Evolutionary conservation across 2,329 filamentous ascomycete genomes (phyloP).

Genomic region (Fusarium sp.): DNA sequence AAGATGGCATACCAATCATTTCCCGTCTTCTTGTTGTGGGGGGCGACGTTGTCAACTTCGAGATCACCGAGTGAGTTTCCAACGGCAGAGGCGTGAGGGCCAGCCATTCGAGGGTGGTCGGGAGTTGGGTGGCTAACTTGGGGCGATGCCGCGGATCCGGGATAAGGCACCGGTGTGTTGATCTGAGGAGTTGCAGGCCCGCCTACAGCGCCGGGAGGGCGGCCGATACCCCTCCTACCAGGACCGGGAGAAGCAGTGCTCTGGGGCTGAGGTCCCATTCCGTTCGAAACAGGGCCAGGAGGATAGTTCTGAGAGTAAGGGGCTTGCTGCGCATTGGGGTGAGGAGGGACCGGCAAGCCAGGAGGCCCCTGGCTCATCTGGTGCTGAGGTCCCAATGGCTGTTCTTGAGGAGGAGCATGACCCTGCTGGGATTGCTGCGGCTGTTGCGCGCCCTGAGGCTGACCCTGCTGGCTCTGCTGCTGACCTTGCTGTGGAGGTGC

Average conservation of each 20-base stretch:
- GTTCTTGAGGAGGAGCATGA: constrained; percentile 75
- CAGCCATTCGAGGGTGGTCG: constrained; percentile 68
- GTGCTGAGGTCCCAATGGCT: constrained; percentile 62
- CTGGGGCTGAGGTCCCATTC: constrained; percentile 85
- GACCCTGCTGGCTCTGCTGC: constrained; percentile 62
- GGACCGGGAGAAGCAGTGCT: constrained; percentile 89
- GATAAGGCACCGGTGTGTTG: constrained; percentile 86
- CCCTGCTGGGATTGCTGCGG: constrained; percentile 49
- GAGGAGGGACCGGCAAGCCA: constrained; percentile 68
- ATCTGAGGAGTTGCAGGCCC: constrained; percentile 92
- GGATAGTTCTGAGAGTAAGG: constrained; percentile 79
- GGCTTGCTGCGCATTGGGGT: constrained; percentile 73
- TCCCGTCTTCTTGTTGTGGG: constrained; percentile 88
- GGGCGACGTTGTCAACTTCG: constrained; percentile 85
- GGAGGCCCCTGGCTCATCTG: constrained; percentile 80
- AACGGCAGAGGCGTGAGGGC: constrained; percentile 61
- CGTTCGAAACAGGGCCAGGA: constrained; percentile 68
- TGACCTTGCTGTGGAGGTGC: constrained; percentile 80
- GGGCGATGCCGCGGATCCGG: constrained; percentile 83
- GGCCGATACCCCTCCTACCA: constrained; percentile 76
- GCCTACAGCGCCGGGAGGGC: constrained; percentile 70
- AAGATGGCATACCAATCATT: constrained; percentile 97
- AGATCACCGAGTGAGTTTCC: constrained; percentile 82
- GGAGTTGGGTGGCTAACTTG: constrained; percentile 87
- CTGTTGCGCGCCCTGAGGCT: constrained; percentile 62